These are phyloP conservation scores for Sphaerulina populicola DNA, from an alignment of 2,329 filamentous ascomycete genomes.

Conservation along the genomic window DNA sequence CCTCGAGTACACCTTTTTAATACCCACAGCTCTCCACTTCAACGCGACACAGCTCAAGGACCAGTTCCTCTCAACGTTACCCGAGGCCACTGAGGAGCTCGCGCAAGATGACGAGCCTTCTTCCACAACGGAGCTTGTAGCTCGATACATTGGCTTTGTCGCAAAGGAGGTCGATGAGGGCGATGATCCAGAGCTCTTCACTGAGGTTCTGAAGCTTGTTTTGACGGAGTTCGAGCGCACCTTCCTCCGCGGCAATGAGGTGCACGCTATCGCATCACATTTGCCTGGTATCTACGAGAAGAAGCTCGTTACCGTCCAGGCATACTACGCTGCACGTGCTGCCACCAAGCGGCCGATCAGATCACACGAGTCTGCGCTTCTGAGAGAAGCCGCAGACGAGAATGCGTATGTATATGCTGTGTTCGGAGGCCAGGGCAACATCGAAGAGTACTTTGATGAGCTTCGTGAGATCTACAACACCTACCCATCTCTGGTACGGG, in stretches of 20 bases:
- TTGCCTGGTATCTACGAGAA: conserved; percentile 87
- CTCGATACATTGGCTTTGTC: conserved; percentile 84
- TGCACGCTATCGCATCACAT: conserved; percentile 76
- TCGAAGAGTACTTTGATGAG: conserved; percentile 99
- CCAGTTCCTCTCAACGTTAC: conserved; percentile 74
- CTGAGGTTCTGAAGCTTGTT: conserved; percentile 84
- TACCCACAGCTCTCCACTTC: conserved; percentile 92
- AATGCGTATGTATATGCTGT: conserved; percentile 84
- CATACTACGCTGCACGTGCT: conserved; percentile 83
- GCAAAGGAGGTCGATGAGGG: conserved; percentile 84
- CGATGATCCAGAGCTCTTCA: conserved; percentile 84
- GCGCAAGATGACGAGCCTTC: conserved; percentile 99
- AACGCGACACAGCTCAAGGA: conserved; percentile 92
- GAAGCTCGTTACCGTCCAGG: conserved; percentile 79
- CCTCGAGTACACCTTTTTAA: conserved; percentile 91
- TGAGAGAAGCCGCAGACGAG: conserved; percentile 77
- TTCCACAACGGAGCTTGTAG: conserved; percentile 83
- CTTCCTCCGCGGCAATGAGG: conserved; percentile 91
- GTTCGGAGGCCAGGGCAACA: conserved; percentile 95
- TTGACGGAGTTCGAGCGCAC: conserved; percentile 94
- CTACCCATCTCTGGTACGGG: conserved; percentile 82
- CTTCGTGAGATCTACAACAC: conserved; percentile 83
- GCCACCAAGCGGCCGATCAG: conserved; percentile 80
- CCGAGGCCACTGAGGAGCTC: conserved; percentile 88
- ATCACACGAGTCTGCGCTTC: conserved; percentile 84